Conservation (phyloP, 495 filamentous ascomycete species). For the Niebla homalea region DNA sequence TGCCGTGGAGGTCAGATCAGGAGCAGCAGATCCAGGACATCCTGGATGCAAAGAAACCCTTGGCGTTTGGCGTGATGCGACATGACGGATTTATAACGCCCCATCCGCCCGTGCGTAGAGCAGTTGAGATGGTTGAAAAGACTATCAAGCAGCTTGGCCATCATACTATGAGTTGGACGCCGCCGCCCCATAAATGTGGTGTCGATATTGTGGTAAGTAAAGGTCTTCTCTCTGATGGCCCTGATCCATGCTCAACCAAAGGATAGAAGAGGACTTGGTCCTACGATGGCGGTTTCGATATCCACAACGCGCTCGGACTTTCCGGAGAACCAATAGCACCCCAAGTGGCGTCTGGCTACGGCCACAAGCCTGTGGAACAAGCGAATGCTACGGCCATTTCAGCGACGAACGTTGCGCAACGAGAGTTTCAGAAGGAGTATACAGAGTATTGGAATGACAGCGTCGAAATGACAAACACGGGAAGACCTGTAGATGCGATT, state of each 20-base stretch:
- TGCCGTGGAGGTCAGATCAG: constrained; percentile 51
- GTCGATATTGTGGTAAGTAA: constrained; percentile 19
- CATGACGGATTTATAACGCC: constrained; percentile 35
- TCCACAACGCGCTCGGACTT: constrained; percentile 33
- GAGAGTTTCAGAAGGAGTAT: constrained; percentile 48
- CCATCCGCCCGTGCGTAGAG: constrained; percentile 42
- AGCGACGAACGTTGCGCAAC: constrained; percentile 41
- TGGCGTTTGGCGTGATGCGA: constrained; percentile 41
- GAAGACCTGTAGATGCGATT: constrained; percentile 40
- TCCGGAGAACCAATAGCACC: constrained; percentile 39
- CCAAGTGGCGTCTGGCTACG: constrained; percentile 27
- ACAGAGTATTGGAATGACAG: constrained; percentile 61
- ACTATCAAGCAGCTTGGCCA: constrained; percentile 42
- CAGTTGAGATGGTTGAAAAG: constrained; percentile 37
- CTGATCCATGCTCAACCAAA: neutral
- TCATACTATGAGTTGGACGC: constrained; percentile 43
- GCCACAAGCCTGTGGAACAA: constrained; percentile 8
- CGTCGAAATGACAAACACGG: constrained; percentile 36
- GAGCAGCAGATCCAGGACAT: constrained; percentile 32
- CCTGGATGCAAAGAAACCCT: constrained; percentile 23
- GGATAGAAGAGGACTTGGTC: constrained; percentile 20
- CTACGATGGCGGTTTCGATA: constrained; percentile 35
- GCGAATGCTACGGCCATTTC: constrained; percentile 36
- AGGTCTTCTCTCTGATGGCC: neutral
- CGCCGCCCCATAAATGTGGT: constrained; percentile 34